Conservation (phyloP, 257 asterid genomes). For the Solanum ahanhuiri region DNA sequence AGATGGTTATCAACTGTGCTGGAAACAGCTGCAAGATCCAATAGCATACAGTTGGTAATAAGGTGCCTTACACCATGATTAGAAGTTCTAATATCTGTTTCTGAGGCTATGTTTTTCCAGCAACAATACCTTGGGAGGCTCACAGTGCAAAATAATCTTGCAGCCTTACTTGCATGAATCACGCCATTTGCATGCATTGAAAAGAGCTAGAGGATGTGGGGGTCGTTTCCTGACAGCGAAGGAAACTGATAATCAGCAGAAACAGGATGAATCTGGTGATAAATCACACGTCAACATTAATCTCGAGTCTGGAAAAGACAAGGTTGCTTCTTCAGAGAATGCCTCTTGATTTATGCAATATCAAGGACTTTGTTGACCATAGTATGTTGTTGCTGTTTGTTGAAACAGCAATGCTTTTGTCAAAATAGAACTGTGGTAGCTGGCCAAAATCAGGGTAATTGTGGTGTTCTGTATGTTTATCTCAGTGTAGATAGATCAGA, state of each 20-base stretch:
- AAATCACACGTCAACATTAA: neutral
- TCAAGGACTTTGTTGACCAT: neutral
- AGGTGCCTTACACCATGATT: neutral
- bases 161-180: constrained; percentile 23
- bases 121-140: neutral
- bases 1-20: neutral
- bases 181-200: constrained; percentile 18
- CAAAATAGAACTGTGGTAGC: neutral
- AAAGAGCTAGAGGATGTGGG: constrained; percentile 16
- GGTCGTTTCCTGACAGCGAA: constrained; percentile 14
- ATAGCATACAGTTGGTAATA: neutral
- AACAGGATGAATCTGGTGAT: neutral
- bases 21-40: neutral
- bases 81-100: neutral
- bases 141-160: neutral
- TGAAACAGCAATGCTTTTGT: neutral
- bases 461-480: neutral
- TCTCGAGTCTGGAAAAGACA: neutral
- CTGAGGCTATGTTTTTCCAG: neutral
- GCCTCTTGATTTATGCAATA: neutral
- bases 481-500: neutral
- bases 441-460: neutral
- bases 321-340: neutral
- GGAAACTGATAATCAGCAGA: constrained; percentile 1
- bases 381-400: neutral